Base-by-base conservation (phyloP, 768 basidiomycete genomes). In the Royoungia palumana region DNA sequence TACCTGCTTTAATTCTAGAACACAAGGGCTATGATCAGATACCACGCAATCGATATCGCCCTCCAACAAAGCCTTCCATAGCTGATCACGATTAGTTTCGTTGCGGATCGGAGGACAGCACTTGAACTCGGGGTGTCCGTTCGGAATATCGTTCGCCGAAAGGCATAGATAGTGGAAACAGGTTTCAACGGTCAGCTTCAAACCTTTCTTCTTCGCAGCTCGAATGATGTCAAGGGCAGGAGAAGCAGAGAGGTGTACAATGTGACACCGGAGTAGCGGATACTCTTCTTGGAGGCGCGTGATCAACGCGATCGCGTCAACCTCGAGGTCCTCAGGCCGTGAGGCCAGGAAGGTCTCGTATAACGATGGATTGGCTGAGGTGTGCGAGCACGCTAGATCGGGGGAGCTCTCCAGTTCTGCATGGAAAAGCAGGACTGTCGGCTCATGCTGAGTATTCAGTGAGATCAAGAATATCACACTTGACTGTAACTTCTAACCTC, bases 141-240 rank as follows among this genome's bases (percentile, higher is more conserved):
- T 64, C 6, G 90, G 91, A 49, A 96, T 85, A 40, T 80, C 70
- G 46, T 82, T 78, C 0, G 92, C 77, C 35, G 79, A 73, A 8
- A 96, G 79, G 57, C 83, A 83, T 19, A 97, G 81, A 71, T 99
- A 99, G 68, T 99, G 95, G 71, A 95, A 97, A 68, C 94, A 97
- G 1, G 95, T 99, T 74, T 99, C 95, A 42, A 93, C 90, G 0
- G 93, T 92, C 44, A 99, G 71, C 9, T 84, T 83, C 28, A 82
- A 68, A 0, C 86, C 82, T 1, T 78, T 70, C 1, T 72, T 64
- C 58, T 76, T 83, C 5, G 94, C 93, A 40, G 78, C 73, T 35
- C 81, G 80, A 51, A 98, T 82, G 34, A 81, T 56, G 4, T 86
- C 89, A 17, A 99, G 79, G 6, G 93, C 91, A 19, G 77, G 73